Evolutionary conservation across 2,329 filamentous ascomycete genomes (phyloP).

Genomic region (Neonectria hederae): DNA sequence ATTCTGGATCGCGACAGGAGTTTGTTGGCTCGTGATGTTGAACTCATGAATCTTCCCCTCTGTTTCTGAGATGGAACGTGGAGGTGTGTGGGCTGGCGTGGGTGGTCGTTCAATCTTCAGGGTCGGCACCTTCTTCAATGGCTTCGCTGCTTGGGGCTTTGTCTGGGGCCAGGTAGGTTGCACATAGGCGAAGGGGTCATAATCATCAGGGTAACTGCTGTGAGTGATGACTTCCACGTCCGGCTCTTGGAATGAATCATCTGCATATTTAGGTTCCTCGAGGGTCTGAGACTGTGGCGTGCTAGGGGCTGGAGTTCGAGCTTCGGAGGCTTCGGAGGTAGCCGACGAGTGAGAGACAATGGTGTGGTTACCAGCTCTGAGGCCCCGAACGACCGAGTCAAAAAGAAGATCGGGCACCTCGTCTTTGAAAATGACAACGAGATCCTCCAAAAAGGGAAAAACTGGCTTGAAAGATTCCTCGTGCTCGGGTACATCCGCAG

Average conservation of each 20-base stretch:
- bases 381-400: constrained; percentile 57
- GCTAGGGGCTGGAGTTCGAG: constrained; percentile 34
- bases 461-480: constrained; percentile 52
- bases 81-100: constrained; percentile 56
- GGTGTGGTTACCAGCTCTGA: constrained; percentile 46
- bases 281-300: constrained; percentile 39
- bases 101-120: constrained; percentile 49
- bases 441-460: constrained; percentile 63
- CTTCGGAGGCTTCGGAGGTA: constrained; percentile 33
- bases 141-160: constrained; percentile 24
- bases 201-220: constrained; percentile 47
- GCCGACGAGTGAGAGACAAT: constrained; percentile 36
- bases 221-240: constrained; percentile 25
- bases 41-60: constrained; percentile 59
- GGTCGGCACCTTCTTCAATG: constrained; percentile 29
- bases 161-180: constrained; percentile 38
- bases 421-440: constrained; percentile 64
- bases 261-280: constrained; percentile 15
- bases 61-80: constrained; percentile 38
- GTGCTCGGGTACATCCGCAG: constrained; percentile 36
- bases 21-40: constrained; percentile 51
- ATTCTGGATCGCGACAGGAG: constrained; percentile 66
- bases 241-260: constrained; percentile 27
- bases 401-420: constrained; percentile 54
- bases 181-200: constrained; percentile 57